A percentile compares a stretch with the other conserved stretches of the same genome.
phyloP scores from a whole-genome alignment of 345 rosid species.

The Murraya koenigii region DNA sequence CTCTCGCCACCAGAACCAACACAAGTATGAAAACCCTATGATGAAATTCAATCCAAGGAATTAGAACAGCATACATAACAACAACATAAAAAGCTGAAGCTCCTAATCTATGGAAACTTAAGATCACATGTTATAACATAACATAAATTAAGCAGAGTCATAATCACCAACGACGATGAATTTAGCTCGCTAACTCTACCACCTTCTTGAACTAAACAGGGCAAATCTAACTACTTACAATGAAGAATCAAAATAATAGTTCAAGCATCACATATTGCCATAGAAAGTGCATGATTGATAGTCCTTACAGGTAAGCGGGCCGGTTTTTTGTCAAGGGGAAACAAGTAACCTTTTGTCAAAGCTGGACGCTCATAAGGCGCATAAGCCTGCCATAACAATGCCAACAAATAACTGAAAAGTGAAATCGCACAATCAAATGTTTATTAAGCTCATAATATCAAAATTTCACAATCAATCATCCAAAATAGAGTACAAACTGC shows the following conservation, averaged over 20 bases:
- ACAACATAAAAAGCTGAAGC: not conserved
- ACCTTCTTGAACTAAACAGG: not conserved
- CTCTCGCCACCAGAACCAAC: constrained; percentile 98
- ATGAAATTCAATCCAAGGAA: constrained; percentile 12
- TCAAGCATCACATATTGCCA: not conserved
- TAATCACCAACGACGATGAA: not conserved
- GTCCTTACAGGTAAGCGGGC: constrained; percentile 86
- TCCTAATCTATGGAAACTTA: not conserved
- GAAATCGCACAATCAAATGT: not conserved
- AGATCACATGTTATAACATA: not conserved
- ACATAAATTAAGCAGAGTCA: not conserved
- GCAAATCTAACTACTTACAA: not conserved
- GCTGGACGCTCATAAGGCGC: constrained; percentile 99
- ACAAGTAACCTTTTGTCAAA: constrained; percentile 89
- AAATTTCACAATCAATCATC: not conserved
- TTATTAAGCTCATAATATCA: not conserved
- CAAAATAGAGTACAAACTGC: not conserved
- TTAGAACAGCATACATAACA: constrained; percentile 9
- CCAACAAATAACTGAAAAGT: not conserved
- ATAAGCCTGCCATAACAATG: constrained; percentile 48
- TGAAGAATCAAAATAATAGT: not conserved
- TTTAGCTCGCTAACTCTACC: not conserved
- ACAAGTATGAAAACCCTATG: constrained; percentile 94
- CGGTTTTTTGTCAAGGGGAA: constrained; percentile 87
- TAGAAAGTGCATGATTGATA: not conserved